These are phyloP conservation scores for Phytophthora tentaculata DNA, from an alignment of 352 stramenopile genomes.

Conservation along the genomic window DNA sequence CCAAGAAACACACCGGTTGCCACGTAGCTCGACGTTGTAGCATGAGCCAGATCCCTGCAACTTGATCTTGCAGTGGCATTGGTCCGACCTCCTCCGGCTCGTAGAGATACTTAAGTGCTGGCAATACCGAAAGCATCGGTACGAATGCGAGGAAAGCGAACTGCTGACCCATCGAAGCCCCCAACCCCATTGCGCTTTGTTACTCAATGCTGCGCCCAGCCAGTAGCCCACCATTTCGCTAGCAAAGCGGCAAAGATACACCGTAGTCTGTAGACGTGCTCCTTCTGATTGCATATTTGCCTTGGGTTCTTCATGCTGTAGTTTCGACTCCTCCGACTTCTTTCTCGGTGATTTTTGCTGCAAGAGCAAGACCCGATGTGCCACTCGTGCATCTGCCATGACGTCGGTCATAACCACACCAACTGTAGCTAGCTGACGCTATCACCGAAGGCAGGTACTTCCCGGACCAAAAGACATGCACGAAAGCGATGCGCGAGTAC, in stretches of 20 bases:
- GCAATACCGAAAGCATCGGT: constrained; percentile 63
- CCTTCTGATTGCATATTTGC: constrained; percentile 41
- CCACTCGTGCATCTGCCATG: constrained; percentile 80
- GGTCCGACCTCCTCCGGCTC: constrained; percentile 49
- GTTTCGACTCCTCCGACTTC: constrained; percentile 21
- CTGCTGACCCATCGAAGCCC: constrained; percentile 64
- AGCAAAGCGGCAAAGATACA: constrained; percentile 81
- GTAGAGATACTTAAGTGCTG: constrained; percentile 59
- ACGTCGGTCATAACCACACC: constrained; percentile 85
- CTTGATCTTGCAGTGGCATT: constrained; percentile 45
- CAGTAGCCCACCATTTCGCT: constrained; percentile 85
- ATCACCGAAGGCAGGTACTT: too few relatives aligned
- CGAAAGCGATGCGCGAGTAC: too few relatives aligned
- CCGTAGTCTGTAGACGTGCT: constrained; percentile 62
- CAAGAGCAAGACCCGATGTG: constrained; percentile 55
- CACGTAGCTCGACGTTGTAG: constrained; percentile 73
- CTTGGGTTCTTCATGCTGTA: constrained; percentile 19
- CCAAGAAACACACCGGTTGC: constrained; percentile 78
- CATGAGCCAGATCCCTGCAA: constrained; percentile 60
- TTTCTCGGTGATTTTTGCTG: constrained; percentile 19
- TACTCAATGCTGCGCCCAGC: constrained; percentile 66
- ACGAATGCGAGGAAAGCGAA: constrained; percentile 69
- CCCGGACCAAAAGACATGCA: too few relatives aligned
- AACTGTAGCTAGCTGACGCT: too few relatives aligned
- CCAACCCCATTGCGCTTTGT: constrained; percentile 57